Conservation (phyloP, 257 asterid genomes). For the Leonotis leonurus region DNA sequence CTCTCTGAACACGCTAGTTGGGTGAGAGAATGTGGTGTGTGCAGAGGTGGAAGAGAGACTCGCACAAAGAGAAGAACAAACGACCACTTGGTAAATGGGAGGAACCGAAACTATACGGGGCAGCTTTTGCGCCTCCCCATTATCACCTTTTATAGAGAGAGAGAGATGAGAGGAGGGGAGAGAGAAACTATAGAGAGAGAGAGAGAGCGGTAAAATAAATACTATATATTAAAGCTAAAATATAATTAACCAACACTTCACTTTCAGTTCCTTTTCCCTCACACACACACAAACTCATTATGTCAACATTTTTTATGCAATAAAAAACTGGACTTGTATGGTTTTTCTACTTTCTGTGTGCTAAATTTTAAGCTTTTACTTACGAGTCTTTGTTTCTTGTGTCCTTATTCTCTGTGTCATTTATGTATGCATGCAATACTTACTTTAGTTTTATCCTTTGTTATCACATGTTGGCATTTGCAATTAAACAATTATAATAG, state of each 20-base stretch:
- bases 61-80: slow-evolving; percentile 8
- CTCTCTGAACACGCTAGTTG: background rate
- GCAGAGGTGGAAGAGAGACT: background rate
- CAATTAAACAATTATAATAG: no score
- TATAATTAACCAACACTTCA: background rate
- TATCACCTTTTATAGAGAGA: background rate
- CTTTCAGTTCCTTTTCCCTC: background rate
- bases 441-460: no score
- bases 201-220: background rate
- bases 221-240: background rate
- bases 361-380: no score
- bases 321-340: no score
- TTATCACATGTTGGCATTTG: no score
- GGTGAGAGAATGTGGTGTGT: background rate
- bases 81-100: slow-evolving; percentile 12
- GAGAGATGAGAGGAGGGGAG: background rate
- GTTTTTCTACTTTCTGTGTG: no score
- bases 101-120: slow-evolving; percentile 7
- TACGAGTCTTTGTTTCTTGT: no score
- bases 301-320: no score
- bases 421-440: no score
- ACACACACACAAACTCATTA: no score
- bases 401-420: no score
- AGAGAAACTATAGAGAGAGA: background rate
- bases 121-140: slow-evolving; percentile 17